Conservation (phyloP, 768 basidiomycete species). For the Naganishia kalamii region DNA sequence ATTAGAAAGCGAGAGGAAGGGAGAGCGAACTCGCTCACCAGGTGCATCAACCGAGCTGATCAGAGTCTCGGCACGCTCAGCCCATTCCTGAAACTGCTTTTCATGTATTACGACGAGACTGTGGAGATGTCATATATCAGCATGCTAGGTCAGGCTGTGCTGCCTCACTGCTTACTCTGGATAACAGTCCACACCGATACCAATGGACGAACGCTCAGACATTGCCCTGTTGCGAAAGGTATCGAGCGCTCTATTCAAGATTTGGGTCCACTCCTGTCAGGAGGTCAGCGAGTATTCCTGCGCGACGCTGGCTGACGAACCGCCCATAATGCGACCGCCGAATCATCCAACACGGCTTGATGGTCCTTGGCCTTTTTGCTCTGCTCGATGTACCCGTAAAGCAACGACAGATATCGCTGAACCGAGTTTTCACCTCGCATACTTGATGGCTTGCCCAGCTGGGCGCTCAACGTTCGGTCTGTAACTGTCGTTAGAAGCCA, state of each 20-base stretch:
- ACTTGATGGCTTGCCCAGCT: slow-evolving; percentile 32
- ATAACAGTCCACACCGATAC: neutral
- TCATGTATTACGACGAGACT: slow-evolving; percentile 24
- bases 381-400: slow-evolving; percentile 10
- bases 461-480: slow-evolving; percentile 29
- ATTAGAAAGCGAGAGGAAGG: neutral
- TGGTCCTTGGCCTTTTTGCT: slow-evolving; percentile 2
- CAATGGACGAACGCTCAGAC: neutral
- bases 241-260: slow-evolving; percentile 28
- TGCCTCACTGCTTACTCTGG: slow-evolving; percentile 9
- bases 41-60: slow-evolving; percentile 1
- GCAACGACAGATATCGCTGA: slow-evolving; percentile 23
- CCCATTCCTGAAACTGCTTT: slow-evolving; percentile 29
- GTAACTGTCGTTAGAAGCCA: slow-evolving; percentile 30
- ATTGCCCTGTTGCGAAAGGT: slow-evolving; percentile 19
- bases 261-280: slow-evolving; percentile 36
- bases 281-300: neutral
- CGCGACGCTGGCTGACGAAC: slow-evolving; percentile 15
- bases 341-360: slow-evolving; percentile 19
- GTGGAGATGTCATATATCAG: neutral
- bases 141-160: neutral
- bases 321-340: slow-evolving; percentile 25
- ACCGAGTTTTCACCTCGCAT: slow-evolving; percentile 26
- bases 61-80: slow-evolving; percentile 8
- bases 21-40: neutral